Conservation (phyloP, 2,329 filamentous ascomycete genomes). For the Fusarium tjaetaba region DNA sequence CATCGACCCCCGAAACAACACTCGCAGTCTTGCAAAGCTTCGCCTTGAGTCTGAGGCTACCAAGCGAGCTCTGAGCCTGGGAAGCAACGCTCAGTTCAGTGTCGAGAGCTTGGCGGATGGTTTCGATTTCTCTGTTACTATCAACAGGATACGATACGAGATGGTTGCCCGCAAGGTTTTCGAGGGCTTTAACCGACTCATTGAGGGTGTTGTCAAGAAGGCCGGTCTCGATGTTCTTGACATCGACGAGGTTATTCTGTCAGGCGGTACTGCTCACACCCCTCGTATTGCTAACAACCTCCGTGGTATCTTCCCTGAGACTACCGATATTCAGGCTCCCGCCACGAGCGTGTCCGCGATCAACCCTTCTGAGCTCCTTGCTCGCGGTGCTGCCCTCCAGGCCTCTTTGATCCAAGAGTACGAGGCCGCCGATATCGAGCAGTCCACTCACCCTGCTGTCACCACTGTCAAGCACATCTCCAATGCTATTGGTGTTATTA, state of each 20-base stretch:
- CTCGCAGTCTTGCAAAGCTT: slow-evolving; percentile 87
- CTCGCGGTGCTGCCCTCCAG: slow-evolving; percentile 93
- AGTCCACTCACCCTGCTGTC: slow-evolving; percentile 94
- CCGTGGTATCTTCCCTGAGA: slow-evolving; percentile 80
- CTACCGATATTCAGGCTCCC: slow-evolving; percentile 82
- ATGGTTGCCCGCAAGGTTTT: slow-evolving; percentile 88
- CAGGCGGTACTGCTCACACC: slow-evolving; percentile 91
- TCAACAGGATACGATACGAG: slow-evolving; percentile 95
- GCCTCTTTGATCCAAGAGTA: slow-evolving; percentile 95
- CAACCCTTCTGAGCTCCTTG: slow-evolving; percentile 92
- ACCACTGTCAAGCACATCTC: slow-evolving; percentile 92
- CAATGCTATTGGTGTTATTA: slow-evolving; percentile 88
- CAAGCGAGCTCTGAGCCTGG: slow-evolving; percentile 91
- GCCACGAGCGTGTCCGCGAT: slow-evolving; percentile 80
- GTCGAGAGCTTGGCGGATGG: slow-evolving; percentile 91
- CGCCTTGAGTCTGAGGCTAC: slow-evolving; percentile 90
- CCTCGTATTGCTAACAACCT: slow-evolving; percentile 90
- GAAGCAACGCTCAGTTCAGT: slow-evolving; percentile 88
- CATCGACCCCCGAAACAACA: slow-evolving; percentile 84
- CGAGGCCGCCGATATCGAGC: slow-evolving; percentile 91
- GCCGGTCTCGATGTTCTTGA: slow-evolving; percentile 91
- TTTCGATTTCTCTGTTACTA: slow-evolving; percentile 87
- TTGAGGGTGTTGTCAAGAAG: slow-evolving; percentile 89
- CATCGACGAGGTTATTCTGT: slow-evolving; percentile 92
- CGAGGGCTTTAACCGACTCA: slow-evolving; percentile 84